Evolutionary conservation across 1,284 basidiomycete species (phyloP).

Genomic region (Rhodotorula sp.): DNA sequence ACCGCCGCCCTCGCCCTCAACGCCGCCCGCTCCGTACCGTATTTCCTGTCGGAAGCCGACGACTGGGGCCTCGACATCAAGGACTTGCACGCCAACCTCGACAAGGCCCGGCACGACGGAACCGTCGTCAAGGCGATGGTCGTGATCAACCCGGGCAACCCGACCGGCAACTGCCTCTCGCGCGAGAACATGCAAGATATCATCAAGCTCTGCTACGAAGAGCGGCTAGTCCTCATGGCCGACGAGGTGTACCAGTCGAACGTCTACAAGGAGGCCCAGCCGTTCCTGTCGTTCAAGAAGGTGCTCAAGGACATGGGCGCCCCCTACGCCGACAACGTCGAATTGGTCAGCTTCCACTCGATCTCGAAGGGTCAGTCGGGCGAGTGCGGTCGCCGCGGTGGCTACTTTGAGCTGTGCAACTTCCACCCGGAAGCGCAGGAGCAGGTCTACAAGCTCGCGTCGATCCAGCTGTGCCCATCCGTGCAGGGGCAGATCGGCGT

Average conservation of each 20-base stretch:
- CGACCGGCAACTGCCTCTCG: conserved; percentile 79
- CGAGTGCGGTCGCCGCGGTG: conserved; percentile 88
- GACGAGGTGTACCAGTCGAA: conserved; percentile 96
- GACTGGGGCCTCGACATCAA: conserved; percentile 81
- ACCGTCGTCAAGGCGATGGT: conserved; percentile 75
- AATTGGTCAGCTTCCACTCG: conserved; percentile 89
- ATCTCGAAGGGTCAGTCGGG: conserved; percentile 92
- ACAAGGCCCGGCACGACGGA: conserved; percentile 65
- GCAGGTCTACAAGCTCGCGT: conserved; percentile 92
- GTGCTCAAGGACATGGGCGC: conserved; percentile 63
- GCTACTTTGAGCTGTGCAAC: conserved; percentile 88
- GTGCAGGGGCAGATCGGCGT: conserved; percentile 86
- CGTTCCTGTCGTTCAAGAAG: conserved; percentile 91
- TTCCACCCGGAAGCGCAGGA: conserved; percentile 70
- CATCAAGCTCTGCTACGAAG: conserved; percentile 74
- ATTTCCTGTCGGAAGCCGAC: conserved; percentile 78
- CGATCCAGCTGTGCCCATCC: conserved; percentile 82
- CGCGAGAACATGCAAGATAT: conserved; percentile 68
- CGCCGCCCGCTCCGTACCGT: conserved; percentile 76
- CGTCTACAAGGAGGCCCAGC: conserved; percentile 68
- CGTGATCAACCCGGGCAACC: conserved; percentile 95
- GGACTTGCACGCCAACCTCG: conserved; percentile 67
- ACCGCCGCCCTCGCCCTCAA: conserved; percentile 88
- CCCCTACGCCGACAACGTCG: conserved; percentile 57
- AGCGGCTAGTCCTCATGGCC: conserved; percentile 82